These are phyloP conservation scores for Fusarium falciforme DNA, from an alignment of 2,329 filamentous ascomycete genomes.

Conservation along the genomic window DNA sequence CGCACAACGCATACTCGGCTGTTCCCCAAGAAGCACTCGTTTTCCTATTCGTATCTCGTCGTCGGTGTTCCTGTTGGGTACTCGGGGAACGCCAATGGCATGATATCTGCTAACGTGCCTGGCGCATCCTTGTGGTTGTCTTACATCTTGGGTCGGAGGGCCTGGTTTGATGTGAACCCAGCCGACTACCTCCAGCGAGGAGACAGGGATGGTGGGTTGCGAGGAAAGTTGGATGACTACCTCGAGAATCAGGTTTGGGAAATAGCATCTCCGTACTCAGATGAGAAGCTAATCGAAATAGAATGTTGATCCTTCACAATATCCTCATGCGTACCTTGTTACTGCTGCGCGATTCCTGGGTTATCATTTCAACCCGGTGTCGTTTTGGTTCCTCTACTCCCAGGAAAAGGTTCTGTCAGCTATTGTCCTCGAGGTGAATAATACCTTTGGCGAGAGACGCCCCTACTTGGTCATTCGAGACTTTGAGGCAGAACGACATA, in stretches of 20 bases:
- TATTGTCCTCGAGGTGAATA: slow-evolving; percentile 80
- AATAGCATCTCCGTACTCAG: not conserved
- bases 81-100: slow-evolving; percentile 63
- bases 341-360: slow-evolving; percentile 77
- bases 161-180: slow-evolving; percentile 71
- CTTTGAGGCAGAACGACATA: slow-evolving; percentile 36
- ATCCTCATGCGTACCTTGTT: slow-evolving; percentile 76
- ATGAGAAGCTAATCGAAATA: slow-evolving; percentile 49
- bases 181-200: slow-evolving; percentile 72
- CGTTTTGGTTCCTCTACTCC: slow-evolving; percentile 83
- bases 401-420: slow-evolving; percentile 65
- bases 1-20: slow-evolving; percentile 73
- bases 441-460: slow-evolving; percentile 78
- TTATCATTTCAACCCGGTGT: slow-evolving; percentile 80
- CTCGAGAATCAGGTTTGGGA: slow-evolving; percentile 65
- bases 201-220: slow-evolving; percentile 62
- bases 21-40: slow-evolving; percentile 75
- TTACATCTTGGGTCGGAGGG: slow-evolving; percentile 45
- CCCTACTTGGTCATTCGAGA: slow-evolving; percentile 46
- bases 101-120: slow-evolving; percentile 62
- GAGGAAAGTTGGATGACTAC: slow-evolving; percentile 71
- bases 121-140: slow-evolving; percentile 34
- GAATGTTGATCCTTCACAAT: slow-evolving; percentile 68
- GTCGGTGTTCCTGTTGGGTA: slow-evolving; percentile 76
- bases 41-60: slow-evolving; percentile 77